Evolutionary conservation across 2,329 filamentous ascomycete species (phyloP).

Genomic region (Fusarium anguioides): DNA sequence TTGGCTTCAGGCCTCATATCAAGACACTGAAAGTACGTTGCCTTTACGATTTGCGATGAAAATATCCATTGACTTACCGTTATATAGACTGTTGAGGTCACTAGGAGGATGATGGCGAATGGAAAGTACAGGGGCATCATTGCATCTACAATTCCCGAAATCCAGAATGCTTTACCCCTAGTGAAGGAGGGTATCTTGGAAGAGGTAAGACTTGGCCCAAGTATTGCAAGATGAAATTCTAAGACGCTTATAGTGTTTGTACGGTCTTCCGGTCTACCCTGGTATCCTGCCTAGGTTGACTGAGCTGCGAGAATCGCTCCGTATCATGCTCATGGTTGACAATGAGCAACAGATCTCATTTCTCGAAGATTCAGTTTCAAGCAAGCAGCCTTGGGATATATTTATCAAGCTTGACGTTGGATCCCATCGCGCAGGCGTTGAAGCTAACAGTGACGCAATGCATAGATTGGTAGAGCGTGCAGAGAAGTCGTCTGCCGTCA

Average conservation of each 20-base stretch:
- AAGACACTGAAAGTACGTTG: slow-evolving; percentile 56
- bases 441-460: slow-evolving; percentile 42
- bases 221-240: not conserved
- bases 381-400: slow-evolving; percentile 47
- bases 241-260: slow-evolving; percentile 46
- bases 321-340: slow-evolving; percentile 53
- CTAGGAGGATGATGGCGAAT: slow-evolving; percentile 54
- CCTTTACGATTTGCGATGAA: accelerated
- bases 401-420: slow-evolving; percentile 55
- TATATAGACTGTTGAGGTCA: slow-evolving; percentile 51
- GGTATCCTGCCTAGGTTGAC: slow-evolving; percentile 48
- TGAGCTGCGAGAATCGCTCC: slow-evolving; percentile 45
- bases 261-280: slow-evolving; percentile 54
- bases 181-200: slow-evolving; percentile 54
- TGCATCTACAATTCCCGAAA: slow-evolving; percentile 55
- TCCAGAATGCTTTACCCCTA: slow-evolving; percentile 53
- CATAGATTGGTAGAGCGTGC: slow-evolving; percentile 44
- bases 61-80: not conserved
- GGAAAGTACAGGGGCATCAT: slow-evolving; percentile 53
- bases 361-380: slow-evolving; percentile 41
- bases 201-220: slow-evolving; percentile 45
- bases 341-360: slow-evolving; percentile 49
- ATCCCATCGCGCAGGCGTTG: slow-evolving; percentile 50
- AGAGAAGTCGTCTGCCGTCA: slow-evolving; percentile 44
- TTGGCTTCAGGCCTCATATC: slow-evolving; percentile 56